Evolutionary conservation across 257 asterid species (phyloP).

Genomic region (Jasminum sambac): DNA sequence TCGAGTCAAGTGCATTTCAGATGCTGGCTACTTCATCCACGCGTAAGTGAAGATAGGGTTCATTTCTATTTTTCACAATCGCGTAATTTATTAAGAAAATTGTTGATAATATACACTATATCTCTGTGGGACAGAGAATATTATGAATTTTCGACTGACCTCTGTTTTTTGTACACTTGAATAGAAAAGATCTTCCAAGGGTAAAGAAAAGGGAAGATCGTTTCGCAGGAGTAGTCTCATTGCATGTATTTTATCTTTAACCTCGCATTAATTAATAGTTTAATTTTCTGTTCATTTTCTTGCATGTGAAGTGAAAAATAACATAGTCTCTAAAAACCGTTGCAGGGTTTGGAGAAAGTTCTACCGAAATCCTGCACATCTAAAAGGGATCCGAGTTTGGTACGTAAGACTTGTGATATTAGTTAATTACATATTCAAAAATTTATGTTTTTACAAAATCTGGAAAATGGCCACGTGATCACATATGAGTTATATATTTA

Average conservation of each 20-base stretch:
- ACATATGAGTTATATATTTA: no score
- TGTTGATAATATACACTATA: neutral
- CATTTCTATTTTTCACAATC: no score
- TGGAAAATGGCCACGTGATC: no score
- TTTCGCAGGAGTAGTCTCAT: neutral
- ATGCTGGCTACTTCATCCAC: constrained; percentile 27
- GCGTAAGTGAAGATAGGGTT: no score
- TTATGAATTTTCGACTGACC: no score
- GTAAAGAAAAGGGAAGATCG: neutral
- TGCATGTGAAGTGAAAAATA: neutral
- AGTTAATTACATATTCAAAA: no score
- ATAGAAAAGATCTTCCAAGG: neutral
- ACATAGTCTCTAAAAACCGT: neutral
- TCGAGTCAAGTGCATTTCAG: constrained; percentile 35
- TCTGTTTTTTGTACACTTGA: neutral
- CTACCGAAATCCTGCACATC: constrained; percentile 33
- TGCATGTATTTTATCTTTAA: neutral
- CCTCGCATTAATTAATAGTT: no score
- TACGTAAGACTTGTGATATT: constrained; percentile 18
- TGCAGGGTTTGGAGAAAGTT: constrained; percentile 24
- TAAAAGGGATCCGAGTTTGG: constrained; percentile 25
- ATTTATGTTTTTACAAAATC: no score
- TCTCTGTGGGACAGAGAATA: neutral
- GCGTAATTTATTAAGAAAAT: no score
- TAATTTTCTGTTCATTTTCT: no score